phyloP scores from a whole-genome alignment of 2,329 filamentous ascomycete genomes.

The Talaromyces pinophilus region DNA sequence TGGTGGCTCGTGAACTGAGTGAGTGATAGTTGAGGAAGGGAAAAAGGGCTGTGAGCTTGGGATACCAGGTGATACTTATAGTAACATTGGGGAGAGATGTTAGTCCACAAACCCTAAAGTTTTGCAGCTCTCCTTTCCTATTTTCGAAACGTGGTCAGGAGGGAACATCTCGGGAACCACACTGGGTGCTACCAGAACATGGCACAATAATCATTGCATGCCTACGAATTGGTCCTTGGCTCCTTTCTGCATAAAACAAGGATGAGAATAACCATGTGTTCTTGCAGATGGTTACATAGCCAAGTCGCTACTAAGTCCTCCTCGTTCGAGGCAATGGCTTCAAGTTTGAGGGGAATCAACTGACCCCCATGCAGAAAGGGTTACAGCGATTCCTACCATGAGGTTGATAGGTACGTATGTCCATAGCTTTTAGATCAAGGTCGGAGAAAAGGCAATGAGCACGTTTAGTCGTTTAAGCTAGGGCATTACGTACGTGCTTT shows the following conservation, averaged over 20 bases:
- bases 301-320: background rate
- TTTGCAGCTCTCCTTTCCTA: background rate
- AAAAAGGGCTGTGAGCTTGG: background rate
- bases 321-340: background rate
- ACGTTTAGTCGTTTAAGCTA: background rate
- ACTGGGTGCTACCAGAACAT: background rate
- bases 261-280: background rate
- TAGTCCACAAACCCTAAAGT: background rate
- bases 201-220: background rate
- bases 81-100: background rate
- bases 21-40: constrained; percentile 1
- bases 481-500: background rate
- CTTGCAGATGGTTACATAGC: constrained; percentile 13
- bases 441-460: background rate
- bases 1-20: constrained; percentile 12
- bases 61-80: constrained; percentile 15
- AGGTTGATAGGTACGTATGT: background rate
- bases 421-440: background rate
- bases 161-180: background rate
- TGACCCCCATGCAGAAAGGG: constrained; percentile 4
- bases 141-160: constrained; percentile 6
- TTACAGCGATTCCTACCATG: constrained; percentile 10
- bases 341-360: background rate
- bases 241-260: too few species aligned
- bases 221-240: background rate